These are phyloP conservation scores for Zymoseptoria crescenta DNA, from an alignment of 2,329 filamentous ascomycete species.

Conservation along the genomic window DNA sequence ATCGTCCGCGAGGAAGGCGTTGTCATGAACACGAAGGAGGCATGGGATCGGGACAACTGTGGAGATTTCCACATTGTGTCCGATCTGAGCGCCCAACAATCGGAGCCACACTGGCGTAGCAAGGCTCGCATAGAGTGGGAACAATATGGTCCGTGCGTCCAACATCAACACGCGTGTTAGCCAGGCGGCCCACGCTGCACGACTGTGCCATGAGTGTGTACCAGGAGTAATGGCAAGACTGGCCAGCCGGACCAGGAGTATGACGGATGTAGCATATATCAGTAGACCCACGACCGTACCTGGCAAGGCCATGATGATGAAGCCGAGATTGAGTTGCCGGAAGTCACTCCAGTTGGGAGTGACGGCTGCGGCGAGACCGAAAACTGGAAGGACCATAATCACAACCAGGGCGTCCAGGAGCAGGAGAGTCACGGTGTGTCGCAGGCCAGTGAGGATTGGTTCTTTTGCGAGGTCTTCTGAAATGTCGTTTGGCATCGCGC, in stretches of 20 bases:
- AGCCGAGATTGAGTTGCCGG: neutral
- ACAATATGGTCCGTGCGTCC: conserved; percentile 4
- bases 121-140: conserved; percentile 4
- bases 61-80: conserved; percentile 4
- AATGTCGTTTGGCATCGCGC: neutral
- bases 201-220: conserved; percentile 5
- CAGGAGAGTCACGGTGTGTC: conserved; percentile 3
- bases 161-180: conserved; percentile 4
- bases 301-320: conserved; percentile 4
- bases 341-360: conserved; percentile 1
- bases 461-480: neutral
- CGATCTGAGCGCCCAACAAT: conserved; percentile 1
- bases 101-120: conserved; percentile 3
- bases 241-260: conserved; percentile 4
- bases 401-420: conserved; percentile 2
- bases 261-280: neutral
- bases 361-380: conserved; percentile 1
- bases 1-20: conserved; percentile 4
- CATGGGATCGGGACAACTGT: conserved; percentile 3
- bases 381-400: neutral
- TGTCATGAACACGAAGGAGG: conserved; percentile 1
- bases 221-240: conserved; percentile 2
- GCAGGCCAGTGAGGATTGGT: neutral
- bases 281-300: conserved; percentile 2
- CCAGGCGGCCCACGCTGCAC: conserved; percentile 6